Evolutionary conservation across 192 early-diverging fungal genomes (phyloP).

Genomic region (Chytriomyces hyalinus): DNA sequence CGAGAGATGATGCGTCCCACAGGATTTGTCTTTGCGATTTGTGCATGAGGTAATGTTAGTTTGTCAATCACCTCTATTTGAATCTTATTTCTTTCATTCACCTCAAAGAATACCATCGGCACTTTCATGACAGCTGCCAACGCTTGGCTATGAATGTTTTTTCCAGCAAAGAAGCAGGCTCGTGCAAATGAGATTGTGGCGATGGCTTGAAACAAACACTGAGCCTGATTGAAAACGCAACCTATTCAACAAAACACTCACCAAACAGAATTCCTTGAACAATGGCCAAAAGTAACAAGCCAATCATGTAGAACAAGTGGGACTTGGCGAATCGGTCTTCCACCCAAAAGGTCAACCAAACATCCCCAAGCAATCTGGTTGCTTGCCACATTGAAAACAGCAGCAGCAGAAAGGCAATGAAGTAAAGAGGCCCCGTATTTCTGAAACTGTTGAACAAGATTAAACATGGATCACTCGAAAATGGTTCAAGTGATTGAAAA

Average conservation of each 20-base stretch:
- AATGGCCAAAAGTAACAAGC: not conserved
- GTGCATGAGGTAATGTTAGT: constrained; percentile 51
- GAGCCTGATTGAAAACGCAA: not conserved
- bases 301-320: not conserved
- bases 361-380: not conserved
- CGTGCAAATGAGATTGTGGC: not conserved
- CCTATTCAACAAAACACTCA: not conserved
- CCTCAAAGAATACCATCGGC: constrained; percentile 75
- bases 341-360: constrained; percentile 26
- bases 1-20: constrained; percentile 72
- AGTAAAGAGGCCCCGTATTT: constrained; percentile 11
- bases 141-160: not conserved
- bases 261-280: constrained; percentile 1
- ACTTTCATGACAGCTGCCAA: constrained; percentile 52
- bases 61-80: not conserved
- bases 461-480: not conserved
- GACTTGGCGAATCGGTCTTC: not conserved
- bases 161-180: not conserved
- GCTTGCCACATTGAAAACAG: constrained; percentile 13
- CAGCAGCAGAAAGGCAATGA: not conserved
- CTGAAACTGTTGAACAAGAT: not conserved
- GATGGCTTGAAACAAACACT: not conserved
- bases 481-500: not conserved
- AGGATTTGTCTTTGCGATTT: constrained; percentile 57
- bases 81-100: too few relatives aligned